Conservation (phyloP, 2,329 filamentous ascomycete genomes). For the Akanthomyces lecanii region DNA sequence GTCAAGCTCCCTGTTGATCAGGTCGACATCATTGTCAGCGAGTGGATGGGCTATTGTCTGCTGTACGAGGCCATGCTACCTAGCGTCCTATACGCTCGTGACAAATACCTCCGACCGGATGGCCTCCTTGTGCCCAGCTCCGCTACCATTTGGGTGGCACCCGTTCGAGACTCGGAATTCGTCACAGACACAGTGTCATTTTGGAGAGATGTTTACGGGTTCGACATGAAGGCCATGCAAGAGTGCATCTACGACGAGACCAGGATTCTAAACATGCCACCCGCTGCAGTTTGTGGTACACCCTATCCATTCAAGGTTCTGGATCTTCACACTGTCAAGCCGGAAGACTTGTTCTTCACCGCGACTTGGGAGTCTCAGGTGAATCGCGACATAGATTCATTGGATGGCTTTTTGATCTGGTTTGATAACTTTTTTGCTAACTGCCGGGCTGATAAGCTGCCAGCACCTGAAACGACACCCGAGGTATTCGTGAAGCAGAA, state of each 20-base stretch:
- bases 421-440: constrained; percentile 90
- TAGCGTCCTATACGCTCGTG: constrained; percentile 81
- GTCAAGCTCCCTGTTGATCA: constrained; percentile 70
- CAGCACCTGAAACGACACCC: constrained; percentile 50
- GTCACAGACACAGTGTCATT: constrained; percentile 73
- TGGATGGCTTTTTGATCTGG: constrained; percentile 91
- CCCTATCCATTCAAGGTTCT: constrained; percentile 67
- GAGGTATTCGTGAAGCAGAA: constrained; percentile 56
- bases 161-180: constrained; percentile 73
- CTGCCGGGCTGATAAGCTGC: constrained; percentile 48
- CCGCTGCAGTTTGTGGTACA: constrained; percentile 54
- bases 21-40: constrained; percentile 91
- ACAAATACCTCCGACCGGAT: constrained; percentile 74
- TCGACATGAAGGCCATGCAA: constrained; percentile 90
- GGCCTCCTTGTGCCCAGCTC: constrained; percentile 86
- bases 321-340: constrained; percentile 68
- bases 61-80: constrained; percentile 96
- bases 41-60: constrained; percentile 97
- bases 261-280: constrained; percentile 69
- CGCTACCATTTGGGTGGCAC: constrained; percentile 76
- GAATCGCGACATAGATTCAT: constrained; percentile 55
- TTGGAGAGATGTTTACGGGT: constrained; percentile 92
- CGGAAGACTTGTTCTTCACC: constrained; percentile 71
- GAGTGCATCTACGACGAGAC: constrained; percentile 75
- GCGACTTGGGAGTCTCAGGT: constrained; percentile 62